Conservation (phyloP, 257 asterid genomes). For the Penstemon barbatus region DNA sequence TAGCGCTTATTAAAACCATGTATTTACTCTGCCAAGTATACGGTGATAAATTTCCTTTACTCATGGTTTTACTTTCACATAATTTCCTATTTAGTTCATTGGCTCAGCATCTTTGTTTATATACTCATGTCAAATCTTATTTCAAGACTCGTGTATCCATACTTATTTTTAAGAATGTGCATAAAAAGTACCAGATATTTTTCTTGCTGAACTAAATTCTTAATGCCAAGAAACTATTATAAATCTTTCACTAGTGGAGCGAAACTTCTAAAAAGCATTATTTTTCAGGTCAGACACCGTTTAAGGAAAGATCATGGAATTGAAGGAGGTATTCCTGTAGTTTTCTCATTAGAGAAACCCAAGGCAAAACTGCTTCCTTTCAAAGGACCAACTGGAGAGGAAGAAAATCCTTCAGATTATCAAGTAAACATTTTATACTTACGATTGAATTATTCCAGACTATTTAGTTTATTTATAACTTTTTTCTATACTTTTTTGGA, state of each 20-base stretch:
- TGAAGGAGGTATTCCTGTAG: constrained; percentile 97
- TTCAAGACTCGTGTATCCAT: neutral
- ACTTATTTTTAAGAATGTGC: constrained; percentile 6
- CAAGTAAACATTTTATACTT: constrained; percentile 58
- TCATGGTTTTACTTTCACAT: neutral
- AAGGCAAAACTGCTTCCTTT: constrained; percentile 93
- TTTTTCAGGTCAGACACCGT: constrained; percentile 82
- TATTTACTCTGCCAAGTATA: too few relatives aligned
- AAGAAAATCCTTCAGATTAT: constrained; percentile 95
- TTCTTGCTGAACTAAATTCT: constrained; percentile 23
- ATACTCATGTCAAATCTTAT: constrained; percentile 9
- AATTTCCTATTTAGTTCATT: constrained; percentile 1
- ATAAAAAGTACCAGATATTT: constrained; percentile 5
- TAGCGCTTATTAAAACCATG: too few relatives aligned
- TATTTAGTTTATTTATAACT: constrained; percentile 2
- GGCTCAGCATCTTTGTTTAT: neutral
- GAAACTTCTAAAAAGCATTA: constrained; percentile 31
- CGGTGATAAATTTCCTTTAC: too few relatives aligned
- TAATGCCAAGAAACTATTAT: constrained; percentile 17
- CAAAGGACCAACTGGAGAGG: constrained; percentile 83
- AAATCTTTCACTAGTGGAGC: constrained; percentile 5
- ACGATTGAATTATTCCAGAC: constrained; percentile 20
- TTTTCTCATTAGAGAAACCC: constrained; percentile 92
- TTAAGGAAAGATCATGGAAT: constrained; percentile 81
- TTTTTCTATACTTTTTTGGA: neutral